Evolutionary conservation across 2,329 filamentous ascomycete species (phyloP), one percentile per base, ranked within the genome.

Genomic region (Pyrenochaeta sp.): DNA sequence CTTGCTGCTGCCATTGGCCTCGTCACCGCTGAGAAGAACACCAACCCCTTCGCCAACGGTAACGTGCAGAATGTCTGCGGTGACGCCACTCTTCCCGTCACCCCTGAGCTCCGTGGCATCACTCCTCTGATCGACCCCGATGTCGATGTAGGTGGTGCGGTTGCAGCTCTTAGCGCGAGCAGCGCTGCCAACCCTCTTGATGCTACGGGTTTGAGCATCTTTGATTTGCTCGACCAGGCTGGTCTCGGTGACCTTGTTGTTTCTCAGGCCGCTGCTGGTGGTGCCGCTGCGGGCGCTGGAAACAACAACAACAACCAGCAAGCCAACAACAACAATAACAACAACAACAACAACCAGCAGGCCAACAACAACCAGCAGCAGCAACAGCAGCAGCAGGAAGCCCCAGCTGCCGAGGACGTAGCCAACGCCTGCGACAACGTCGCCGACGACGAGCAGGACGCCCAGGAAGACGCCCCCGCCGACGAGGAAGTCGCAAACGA

Each of bases 21-120:
- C 24, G 85, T 88, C 10, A 79, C 81, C 18, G 85, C 85, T 3
- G 85, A 88, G 76, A 84, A 87, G 71, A 88, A 89, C 79, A 87
- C 87, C 75, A 88, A 88, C 74, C 84, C 83, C 37, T 87, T 84
- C 54, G 80, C 71, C 42, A 78, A 81, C 50, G 74, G 73, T 59
- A 76, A 83, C 22, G 84, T 82, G 13, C 67, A 70, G 59, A 82
- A 77, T 49, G 80, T 89, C 63, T 89, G 86, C 71, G 79, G 75
- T 24, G 83, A 89, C 52, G 72, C 84, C 2, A 73, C 76, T 18
- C 80, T 89, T 2, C 86, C 86, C 8, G 79, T 75, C 21, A 87
- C 82, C 6, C 69, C 71, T 17, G 77, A 77, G 41, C 81, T 89
- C 21, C 78, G 86, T 29, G 86, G 86, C 50, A 84, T 89, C 43